Base-by-base conservation (phyloP, 2,329 filamentous ascomycete genomes). In the Penicillium sp. region DNA sequence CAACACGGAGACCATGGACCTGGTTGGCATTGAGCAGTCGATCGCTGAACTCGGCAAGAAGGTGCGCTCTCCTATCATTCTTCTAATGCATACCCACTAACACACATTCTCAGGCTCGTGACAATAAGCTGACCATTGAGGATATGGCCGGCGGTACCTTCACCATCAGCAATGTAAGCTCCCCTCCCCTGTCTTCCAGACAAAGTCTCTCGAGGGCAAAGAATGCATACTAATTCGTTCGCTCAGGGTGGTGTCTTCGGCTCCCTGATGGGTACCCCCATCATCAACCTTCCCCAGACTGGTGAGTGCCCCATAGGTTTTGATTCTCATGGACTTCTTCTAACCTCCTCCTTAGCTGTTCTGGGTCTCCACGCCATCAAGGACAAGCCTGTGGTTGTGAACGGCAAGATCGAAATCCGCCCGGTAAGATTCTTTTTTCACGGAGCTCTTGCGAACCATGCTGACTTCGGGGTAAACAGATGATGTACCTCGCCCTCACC, bases 141-240 rank as follows among this genome's bases (percentile, higher is more conserved):
- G 93, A 98, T 68, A 96, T 98, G 89, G 93, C 93, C 50, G 93
- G 93, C 50, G 93, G 93, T 55, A 96, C 91, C 28, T 98, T 96
- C 72, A 97, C 93, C 51, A 96, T 96, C 75, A 93, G 87, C 77
- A 97, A 96, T 69, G 86, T 75, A 54, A 61, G 71, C 59, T n/a
- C 16, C n/a, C n/a, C 18, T 20, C 18, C 37, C 18, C 6, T 27
- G 7, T 31, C 31, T 18, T 23, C 34, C 27, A 6, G 4, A 8
- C 18, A 20, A 11, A 13, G 20, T 18, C 24, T 16, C 28, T 37
- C 1, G 24, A 23, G 23, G 37, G 23, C 31, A 18, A 34, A 18
- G 31, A 34, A 34, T 18, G 14, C 8, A 34, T 37, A 11, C 28
- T 28, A 39, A 47, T 27, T 4, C 9, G 13, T 34, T 50, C 26